Evolutionary conservation across 2,329 filamentous ascomycete genomes (phyloP).

Genomic region (Fusarium tricinctum): DNA sequence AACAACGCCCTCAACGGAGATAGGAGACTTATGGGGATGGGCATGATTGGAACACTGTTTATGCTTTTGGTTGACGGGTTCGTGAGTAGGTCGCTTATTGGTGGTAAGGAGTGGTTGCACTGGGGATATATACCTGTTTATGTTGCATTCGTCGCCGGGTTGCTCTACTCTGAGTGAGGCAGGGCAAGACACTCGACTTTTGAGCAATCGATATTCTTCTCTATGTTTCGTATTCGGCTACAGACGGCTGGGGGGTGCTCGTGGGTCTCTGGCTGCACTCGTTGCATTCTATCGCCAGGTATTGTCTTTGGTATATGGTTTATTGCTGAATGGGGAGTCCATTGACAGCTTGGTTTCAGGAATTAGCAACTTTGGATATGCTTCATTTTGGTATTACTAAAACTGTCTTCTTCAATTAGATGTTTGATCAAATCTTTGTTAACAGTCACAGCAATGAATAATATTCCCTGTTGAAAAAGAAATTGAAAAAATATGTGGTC

Average conservation of each 20-base stretch:
- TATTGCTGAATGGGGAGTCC: no score
- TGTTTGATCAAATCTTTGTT: no score
- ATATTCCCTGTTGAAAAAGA: no score
- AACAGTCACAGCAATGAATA: no score
- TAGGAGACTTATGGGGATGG: slow-evolving; percentile 17
- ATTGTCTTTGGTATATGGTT: no score
- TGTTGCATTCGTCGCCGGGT: slow-evolving; percentile 3
- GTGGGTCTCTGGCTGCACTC: no score
- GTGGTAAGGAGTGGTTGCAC: slow-evolving; percentile 42
- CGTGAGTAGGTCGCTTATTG: slow-evolving; percentile 31
- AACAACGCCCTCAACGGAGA: slow-evolving; percentile 33
- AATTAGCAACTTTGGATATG: no score
- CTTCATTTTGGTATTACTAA: no score
- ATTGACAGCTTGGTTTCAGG: no score
- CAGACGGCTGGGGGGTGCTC: neutral
- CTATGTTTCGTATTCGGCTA: neutral
- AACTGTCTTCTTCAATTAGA: no score
- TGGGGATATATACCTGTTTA: slow-evolving; percentile 37
- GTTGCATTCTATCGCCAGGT: no score
- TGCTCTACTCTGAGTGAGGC: slow-evolving; percentile 11
- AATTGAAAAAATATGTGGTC: no score
- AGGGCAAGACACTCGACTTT: neutral
- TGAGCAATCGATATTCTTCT: neutral
- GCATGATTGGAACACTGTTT: slow-evolving; percentile 4
- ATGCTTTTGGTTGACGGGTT: slow-evolving; percentile 37